Conservation (phyloP, 371 early-diverging fungal genomes). For the Zancudomyces culisetae region DNA sequence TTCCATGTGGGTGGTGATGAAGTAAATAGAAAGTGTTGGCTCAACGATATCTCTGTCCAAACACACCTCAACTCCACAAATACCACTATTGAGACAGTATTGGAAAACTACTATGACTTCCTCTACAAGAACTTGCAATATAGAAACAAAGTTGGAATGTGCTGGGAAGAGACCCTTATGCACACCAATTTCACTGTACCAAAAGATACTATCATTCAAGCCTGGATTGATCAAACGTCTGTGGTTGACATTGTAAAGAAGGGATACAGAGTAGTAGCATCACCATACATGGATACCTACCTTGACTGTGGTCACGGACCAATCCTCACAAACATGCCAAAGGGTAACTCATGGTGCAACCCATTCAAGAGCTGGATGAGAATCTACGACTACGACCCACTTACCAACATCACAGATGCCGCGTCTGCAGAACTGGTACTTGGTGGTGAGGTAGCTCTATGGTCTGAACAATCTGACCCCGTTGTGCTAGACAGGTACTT, state of each 20-base stretch:
- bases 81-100: constrained; percentile 7
- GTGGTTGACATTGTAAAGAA: constrained; percentile 13
- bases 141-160: constrained; percentile 27
- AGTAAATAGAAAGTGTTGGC: constrained; percentile 44
- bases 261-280: constrained; percentile 23
- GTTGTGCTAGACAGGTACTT: constrained; percentile 36
- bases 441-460: constrained; percentile 43
- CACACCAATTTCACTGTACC: constrained; percentile 25
- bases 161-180: constrained; percentile 35
- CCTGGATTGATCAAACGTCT: constrained; percentile 17
- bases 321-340: constrained; percentile 16
- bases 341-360: constrained; percentile 52
- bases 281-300: constrained; percentile 16
- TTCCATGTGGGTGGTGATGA: constrained; percentile 66
- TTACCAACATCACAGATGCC: constrained; percentile 29
- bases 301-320: constrained; percentile 27
- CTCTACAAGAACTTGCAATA: constrained; percentile 12
- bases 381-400: constrained; percentile 49
- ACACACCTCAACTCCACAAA: constrained; percentile 11
- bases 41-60: constrained; percentile 11
- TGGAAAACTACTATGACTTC: constrained; percentile 11
- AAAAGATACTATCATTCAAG: constrained; percentile 23
- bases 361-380: constrained; percentile 70
- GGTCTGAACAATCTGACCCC: constrained; percentile 54
- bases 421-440: constrained; percentile 27